phyloP scores from a whole-genome alignment of 768 basidiomycete genomes.

The Cystofilobasidium capitatum region DNA sequence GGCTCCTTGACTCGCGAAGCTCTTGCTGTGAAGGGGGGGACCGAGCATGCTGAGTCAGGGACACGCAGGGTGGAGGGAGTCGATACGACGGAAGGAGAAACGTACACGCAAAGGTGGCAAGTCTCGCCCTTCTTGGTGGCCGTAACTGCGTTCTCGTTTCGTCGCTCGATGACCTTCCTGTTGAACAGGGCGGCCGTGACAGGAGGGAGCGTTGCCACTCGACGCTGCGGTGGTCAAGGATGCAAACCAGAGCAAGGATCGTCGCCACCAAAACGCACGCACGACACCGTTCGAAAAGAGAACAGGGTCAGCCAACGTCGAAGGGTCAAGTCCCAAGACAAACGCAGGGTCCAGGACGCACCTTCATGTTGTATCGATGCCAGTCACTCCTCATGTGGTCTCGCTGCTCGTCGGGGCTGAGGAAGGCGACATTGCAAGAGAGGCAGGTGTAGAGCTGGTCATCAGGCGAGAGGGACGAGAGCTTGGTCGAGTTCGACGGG shows the following conservation, averaged over 20 bases:
- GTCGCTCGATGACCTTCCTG: conserved; percentile 73
- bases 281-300: neutral
- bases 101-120: conserved; percentile 26
- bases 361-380: conserved; percentile 95
- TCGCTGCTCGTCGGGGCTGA: conserved; percentile 71
- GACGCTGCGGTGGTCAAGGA: conserved; percentile 50
- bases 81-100: neutral
- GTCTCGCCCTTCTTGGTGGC: conserved; percentile 35
- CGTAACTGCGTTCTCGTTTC: conserved; percentile 62
- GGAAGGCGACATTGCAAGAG: conserved; percentile 81
- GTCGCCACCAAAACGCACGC: too few species aligned
- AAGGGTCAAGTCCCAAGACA: neutral
- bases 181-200: conserved; percentile 69
- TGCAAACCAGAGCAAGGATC: too few species aligned
- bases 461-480: neutral
- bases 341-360: conserved; percentile 26
- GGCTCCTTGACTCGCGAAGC: conserved; percentile 79
- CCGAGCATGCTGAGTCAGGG: conserved; percentile 1
- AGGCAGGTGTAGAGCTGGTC: conserved; percentile 47
- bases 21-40: conserved; percentile 53
- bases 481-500: neutral
- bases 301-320: neutral
- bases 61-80: neutral
- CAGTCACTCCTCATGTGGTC: conserved; percentile 85
- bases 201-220: conserved; percentile 80